Conservation (phyloP, 2,329 filamentous ascomycete species). For the Trichoderma cornu-damae region DNA sequence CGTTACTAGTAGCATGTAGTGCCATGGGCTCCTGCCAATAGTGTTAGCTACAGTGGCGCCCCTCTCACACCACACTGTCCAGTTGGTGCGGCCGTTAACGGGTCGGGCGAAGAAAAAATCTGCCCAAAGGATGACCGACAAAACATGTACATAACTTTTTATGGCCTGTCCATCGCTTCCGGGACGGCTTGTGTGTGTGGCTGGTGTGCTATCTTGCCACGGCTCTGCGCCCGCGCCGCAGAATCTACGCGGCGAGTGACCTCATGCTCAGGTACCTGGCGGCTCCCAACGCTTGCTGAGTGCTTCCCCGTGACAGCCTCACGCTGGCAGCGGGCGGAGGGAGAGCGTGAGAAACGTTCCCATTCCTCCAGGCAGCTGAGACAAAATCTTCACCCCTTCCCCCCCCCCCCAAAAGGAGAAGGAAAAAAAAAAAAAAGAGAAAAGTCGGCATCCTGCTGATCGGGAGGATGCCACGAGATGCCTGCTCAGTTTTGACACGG, state of each 20-base stretch:
- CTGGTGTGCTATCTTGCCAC: not conserved
- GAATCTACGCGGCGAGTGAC: slow-evolving; percentile 16
- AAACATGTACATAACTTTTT: not conserved
- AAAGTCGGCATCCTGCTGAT: not conserved
- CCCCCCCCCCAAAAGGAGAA: no score
- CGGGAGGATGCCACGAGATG: not conserved
- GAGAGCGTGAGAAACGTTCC: not conserved
- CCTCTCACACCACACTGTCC: slow-evolving; percentile 15
- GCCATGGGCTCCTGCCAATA: slow-evolving; percentile 1
- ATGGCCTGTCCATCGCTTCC: not conserved
- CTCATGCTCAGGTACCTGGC: not conserved
- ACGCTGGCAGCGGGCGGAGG: not conserved
- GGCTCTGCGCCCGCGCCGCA: not conserved
- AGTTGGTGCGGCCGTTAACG: not conserved
- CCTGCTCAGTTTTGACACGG: not conserved
- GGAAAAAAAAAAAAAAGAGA: no score
- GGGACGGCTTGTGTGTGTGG: slow-evolving; percentile 5
- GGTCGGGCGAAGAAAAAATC: slow-evolving; percentile 3
- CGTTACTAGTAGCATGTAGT: no score
- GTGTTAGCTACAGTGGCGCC: slow-evolving; percentile 4
- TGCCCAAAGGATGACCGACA: slow-evolving; percentile 13
- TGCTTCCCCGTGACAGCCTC: not conserved
- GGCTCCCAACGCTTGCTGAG: slow-evolving; percentile 6
- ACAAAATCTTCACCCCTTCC: not conserved
- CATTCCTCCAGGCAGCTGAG: slow-evolving; percentile 12